phyloP scores from a whole-genome alignment of 2,329 filamentous ascomycete genomes.

The Nemania diffusa region DNA sequence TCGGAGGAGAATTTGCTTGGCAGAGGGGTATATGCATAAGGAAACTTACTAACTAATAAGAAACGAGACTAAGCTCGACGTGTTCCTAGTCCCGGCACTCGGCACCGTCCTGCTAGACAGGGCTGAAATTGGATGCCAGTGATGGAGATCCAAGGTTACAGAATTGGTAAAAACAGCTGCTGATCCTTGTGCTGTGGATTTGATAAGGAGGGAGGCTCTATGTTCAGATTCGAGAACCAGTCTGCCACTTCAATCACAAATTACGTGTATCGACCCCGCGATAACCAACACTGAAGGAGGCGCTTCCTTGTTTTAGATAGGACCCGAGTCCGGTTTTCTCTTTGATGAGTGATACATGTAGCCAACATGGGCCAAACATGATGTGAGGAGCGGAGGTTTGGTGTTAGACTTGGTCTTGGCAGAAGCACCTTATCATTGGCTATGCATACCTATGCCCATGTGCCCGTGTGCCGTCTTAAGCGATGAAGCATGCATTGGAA shows the following conservation, averaged over 20 bases:
- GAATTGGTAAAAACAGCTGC: background rate
- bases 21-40: background rate
- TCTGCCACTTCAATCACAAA: background rate
- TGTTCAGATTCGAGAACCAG: background rate
- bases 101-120: background rate
- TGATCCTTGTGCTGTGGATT: background rate
- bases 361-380: background rate
- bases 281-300: background rate
- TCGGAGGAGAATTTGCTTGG: background rate
- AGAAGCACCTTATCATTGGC: background rate
- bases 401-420: background rate
- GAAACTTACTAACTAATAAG: slow-evolving; percentile 2
- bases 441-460: background rate
- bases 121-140: background rate
- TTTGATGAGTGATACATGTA: background rate
- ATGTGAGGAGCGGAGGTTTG: background rate
- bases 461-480: background rate
- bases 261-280: background rate
- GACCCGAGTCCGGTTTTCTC: background rate
- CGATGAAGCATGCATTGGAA: slow-evolving; percentile 6
- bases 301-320: background rate
- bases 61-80: background rate
- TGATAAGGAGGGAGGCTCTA: background rate
- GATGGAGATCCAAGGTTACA: background rate
- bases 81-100: background rate